Conservation (phyloP, 345 rosid genomes). For the Eucalyptus cladocalyx region DNA sequence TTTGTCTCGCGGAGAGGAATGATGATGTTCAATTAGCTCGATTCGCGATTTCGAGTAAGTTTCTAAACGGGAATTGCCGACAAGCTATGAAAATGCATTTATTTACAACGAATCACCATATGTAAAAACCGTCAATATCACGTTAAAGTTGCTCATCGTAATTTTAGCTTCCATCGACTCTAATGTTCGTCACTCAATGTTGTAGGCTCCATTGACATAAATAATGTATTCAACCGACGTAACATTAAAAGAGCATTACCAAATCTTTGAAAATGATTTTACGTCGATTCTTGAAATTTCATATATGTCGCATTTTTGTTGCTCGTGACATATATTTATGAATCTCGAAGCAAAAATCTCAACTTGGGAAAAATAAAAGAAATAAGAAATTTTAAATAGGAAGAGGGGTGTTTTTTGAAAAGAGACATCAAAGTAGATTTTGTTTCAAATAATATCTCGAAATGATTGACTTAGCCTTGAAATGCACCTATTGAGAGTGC, state of each 20-base stretch:
- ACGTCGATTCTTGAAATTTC: neutral
- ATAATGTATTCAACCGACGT: neutral
- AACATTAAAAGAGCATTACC: neutral
- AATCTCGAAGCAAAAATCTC: neutral
- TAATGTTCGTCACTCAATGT: accelerated
- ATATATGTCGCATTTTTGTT: neutral
- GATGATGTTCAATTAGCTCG: neutral
- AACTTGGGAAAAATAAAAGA: neutral
- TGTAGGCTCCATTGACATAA: accelerated
- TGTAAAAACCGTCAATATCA: neutral
- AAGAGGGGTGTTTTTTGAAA: accelerated
- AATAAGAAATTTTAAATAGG: neutral
- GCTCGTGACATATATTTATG: neutral
- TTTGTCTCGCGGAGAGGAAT: neutral
- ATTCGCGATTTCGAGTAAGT: too few relatives aligned
- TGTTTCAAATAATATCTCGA: accelerated
- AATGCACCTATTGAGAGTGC: accelerated
- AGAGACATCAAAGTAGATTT: accelerated
- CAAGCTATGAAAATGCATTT: neutral
- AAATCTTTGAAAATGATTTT: neutral
- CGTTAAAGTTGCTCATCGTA: neutral
- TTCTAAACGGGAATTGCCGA: neutral
- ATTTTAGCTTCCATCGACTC: neutral
- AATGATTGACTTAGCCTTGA: accelerated
- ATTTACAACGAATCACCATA: neutral